phyloP scores from a whole-genome alignment of 2,329 filamentous ascomycete genomes.

The Cercospora janseana region DNA sequence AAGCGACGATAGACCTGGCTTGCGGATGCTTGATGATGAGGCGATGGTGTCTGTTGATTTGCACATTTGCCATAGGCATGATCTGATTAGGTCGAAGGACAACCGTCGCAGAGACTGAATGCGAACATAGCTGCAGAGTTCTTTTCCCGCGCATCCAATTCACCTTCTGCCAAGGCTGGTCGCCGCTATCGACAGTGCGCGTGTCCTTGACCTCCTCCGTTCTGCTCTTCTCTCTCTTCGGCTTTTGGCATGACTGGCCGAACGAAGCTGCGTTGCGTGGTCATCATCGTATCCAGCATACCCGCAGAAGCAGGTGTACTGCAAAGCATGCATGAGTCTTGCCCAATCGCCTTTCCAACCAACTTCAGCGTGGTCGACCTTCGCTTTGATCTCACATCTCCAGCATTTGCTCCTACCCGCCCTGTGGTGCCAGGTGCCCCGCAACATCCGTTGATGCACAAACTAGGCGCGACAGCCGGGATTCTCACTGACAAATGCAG shows the following conservation, averaged over 20 bases:
- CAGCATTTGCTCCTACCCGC: conserved; percentile 32
- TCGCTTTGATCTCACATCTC: conserved; percentile 27
- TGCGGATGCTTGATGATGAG: too few relatives aligned
- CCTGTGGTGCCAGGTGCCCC: conserved; percentile 31
- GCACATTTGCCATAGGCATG: too few relatives aligned
- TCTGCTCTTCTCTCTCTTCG: background rate
- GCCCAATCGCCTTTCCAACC: conserved; percentile 17
- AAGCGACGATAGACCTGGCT: too few relatives aligned
- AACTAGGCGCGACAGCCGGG: conserved; percentile 22
- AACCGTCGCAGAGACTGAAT: too few relatives aligned
- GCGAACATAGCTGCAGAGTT: too few relatives aligned
- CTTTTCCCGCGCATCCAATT: too few relatives aligned
- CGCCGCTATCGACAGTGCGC: too few relatives aligned
- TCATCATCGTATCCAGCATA: conserved; percentile 29
- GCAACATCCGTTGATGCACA: conserved; percentile 26
- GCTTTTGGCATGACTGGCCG: conserved; percentile 10
- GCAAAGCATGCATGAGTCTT: conserved; percentile 19
- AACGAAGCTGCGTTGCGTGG: conserved; percentile 22
- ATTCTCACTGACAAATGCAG: conserved; percentile 7
- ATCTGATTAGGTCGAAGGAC: too few relatives aligned
- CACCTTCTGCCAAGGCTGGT: too few relatives aligned
- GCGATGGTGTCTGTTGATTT: too few relatives aligned
- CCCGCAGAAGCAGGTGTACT: conserved; percentile 33
- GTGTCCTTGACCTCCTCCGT: too few relatives aligned
- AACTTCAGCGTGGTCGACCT: background rate